Evolutionary conservation across 192 early-diverging fungal genomes (phyloP), one percentile per base, ranked within the genome.

Genomic region (Podila epicladia): DNA sequence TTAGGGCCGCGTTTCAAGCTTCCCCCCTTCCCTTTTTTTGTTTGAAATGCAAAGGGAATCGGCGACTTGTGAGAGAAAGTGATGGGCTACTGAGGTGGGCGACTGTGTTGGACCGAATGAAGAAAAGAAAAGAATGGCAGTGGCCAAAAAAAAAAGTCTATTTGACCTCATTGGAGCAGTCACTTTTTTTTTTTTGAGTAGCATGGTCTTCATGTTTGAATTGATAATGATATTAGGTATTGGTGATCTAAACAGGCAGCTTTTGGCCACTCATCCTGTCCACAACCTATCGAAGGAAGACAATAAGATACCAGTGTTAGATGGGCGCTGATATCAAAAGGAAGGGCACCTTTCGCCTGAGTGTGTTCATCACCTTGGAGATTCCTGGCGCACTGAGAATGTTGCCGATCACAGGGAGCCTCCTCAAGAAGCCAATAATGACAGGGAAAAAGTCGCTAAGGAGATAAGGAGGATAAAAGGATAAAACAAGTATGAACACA

Each of bases 401-500:
- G 12, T 90, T 92, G 32, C 97, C 97, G 75, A 99, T 96, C 32
- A 98, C 59, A 4, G 97, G 97, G 62, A 99, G 65, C 70, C 90
- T 88, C 76, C 96, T 89, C 73, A 98, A 86, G 69, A 98, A 97
- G 38, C 91, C 87, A 62, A 99, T 80, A 26, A 95, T 92, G 45
- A 97, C 94, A 1, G 97, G 97, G 87, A 99, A 97, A 77, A 99
- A 99, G 87, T 99, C 97, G 58, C 97, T 96, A 73, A 31, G 22
- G 38, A 26, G 22, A 58, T 26, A 48, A 57, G 75, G 59, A n/a
- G n/a, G n/a, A n/a, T n/a, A n/a, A 28, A 24, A 9, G 69, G 59
- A 17, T 9, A 9, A 37, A 37, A 37, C 35, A 37, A 37, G 11
- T 37, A 9, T 7, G 35, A 9, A 9, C 35, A 5, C 5, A 7